Percentiles rank a stretch among this genome's conserved stretches.
These are phyloP conservation scores for Magnolia kwangsiensis DNA, from an alignment of 164 flowering plant genomes.

Conservation along the genomic window DNA sequence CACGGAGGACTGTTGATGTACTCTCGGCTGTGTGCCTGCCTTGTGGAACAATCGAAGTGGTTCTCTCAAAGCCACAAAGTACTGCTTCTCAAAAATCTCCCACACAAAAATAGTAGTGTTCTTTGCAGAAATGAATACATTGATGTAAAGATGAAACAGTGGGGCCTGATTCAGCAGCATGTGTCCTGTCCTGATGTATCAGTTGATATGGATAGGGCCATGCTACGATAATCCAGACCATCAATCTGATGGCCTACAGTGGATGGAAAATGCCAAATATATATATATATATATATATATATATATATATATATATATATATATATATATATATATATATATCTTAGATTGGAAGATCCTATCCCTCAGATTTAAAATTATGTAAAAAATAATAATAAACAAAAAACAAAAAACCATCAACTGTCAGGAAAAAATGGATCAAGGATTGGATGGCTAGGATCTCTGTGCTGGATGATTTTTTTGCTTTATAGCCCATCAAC, in stretches of 20 bases:
- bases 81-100: conserved; percentile 12
- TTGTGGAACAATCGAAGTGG: conserved; percentile 75
- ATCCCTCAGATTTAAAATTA: background rate
- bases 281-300: no score
- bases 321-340: no score
- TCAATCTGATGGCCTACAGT: no score
- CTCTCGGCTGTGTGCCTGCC: conserved; percentile 68
- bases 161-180: background rate
- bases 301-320: no score
- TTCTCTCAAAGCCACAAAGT: conserved; percentile 78
- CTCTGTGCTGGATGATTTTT: background rate
- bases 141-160: background rate
- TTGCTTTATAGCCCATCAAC: background rate
- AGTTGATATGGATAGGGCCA: background rate
- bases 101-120: conserved; percentile 4
- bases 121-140: background rate
- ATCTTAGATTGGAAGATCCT: background rate
- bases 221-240: background rate
- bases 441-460: background rate
- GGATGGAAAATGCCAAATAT: no score
- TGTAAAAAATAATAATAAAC: no score
- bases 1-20: conserved; percentile 55
- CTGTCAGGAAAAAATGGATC: background rate
- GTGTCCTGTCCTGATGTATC: background rate
- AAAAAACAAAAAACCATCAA: no score